Evolutionary conservation across 2,329 filamentous ascomycete species (phyloP).

Genomic region (Fusarium heterosporum): DNA sequence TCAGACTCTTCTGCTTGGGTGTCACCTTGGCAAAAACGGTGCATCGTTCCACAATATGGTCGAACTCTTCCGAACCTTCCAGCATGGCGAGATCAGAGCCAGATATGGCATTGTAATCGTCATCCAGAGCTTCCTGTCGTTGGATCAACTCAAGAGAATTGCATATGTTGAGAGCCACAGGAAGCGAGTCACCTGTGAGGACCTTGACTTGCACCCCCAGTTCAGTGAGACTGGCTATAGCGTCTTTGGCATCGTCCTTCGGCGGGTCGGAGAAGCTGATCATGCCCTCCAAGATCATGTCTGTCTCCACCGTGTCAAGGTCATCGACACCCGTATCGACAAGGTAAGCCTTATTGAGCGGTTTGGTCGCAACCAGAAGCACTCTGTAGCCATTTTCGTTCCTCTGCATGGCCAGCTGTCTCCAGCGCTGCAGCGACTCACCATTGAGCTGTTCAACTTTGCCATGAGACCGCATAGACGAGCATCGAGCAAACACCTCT

Average conservation of each 20-base stretch:
- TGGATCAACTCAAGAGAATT: background rate
- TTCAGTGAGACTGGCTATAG: background rate
- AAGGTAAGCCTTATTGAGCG: background rate
- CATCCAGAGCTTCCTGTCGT: background rate
- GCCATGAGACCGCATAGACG: background rate
- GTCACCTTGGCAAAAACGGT: slow-evolving; percentile 4
- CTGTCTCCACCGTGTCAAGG: background rate
- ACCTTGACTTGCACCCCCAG: background rate
- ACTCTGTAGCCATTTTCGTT: background rate
- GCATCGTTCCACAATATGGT: background rate
- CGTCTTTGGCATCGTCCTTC: background rate
- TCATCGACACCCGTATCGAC: background rate
- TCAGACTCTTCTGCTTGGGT: slow-evolving; percentile 1
- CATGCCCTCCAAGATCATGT: slow-evolving; percentile 3
- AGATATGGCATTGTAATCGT: background rate
- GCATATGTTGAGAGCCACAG: background rate
- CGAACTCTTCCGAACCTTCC: background rate
- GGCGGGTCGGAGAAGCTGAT: slow-evolving; percentile 7
- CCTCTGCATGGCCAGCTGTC: background rate
- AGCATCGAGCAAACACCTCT: background rate
- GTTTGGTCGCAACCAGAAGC: background rate
- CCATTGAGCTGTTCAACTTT: slow-evolving; percentile 2
- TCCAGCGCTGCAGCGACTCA: background rate
- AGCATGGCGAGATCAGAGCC: background rate
- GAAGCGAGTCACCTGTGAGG: background rate